Percentiles rank a stretch among this genome's conserved stretches.
Evolutionary conservation across 2,329 filamentous ascomycete genomes (phyloP).

Genomic region (Fusarium sterilihyphosum): DNA sequence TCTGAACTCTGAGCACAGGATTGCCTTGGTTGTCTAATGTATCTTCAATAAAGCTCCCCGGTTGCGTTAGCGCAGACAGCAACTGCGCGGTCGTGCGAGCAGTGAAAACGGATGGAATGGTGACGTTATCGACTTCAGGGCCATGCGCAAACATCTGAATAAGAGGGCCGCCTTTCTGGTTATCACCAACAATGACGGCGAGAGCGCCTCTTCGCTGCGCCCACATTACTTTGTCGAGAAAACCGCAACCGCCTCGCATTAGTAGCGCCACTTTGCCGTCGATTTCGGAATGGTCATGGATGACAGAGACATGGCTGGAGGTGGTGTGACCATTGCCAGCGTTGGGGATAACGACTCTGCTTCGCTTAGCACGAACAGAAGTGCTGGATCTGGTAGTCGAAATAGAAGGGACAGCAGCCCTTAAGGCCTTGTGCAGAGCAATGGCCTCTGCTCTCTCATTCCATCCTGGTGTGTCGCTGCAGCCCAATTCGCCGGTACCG

Average conservation of each 20-base stretch:
- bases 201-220: slow-evolving; percentile 89
- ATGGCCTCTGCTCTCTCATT: slow-evolving; percentile 66
- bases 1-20: slow-evolving; percentile 63
- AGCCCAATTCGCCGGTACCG: slow-evolving; percentile 87
- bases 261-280: slow-evolving; percentile 91
- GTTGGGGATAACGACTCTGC: slow-evolving; percentile 49
- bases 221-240: slow-evolving; percentile 98
- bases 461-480: slow-evolving; percentile 94
- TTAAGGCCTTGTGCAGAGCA: slow-evolving; percentile 54
- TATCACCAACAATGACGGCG: slow-evolving; percentile 93
- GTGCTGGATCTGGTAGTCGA: slow-evolving; percentile 31
- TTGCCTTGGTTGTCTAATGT: slow-evolving; percentile 69
- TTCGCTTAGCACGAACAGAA: slow-evolving; percentile 42
- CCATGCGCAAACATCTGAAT: slow-evolving; percentile 99
- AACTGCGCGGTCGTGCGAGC: slow-evolving; percentile 94
- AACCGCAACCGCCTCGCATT: slow-evolving; percentile 93
- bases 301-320: slow-evolving; percentile 80
- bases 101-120: slow-evolving; percentile 94
- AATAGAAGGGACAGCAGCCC: slow-evolving; percentile 36
- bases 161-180: slow-evolving; percentile 86
- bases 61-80: slow-evolving; percentile 85
- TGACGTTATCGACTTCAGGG: slow-evolving; percentile 88
- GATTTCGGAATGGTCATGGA: slow-evolving; percentile 93
- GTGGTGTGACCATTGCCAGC: slow-evolving; percentile 47
- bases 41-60: slow-evolving; percentile 70